A percentile compares a stretch with the other conserved stretches of the same genome.
Evolutionary conservation across 306 rosid genomes (phyloP).

Genomic region (Rosa chinensis): DNA sequence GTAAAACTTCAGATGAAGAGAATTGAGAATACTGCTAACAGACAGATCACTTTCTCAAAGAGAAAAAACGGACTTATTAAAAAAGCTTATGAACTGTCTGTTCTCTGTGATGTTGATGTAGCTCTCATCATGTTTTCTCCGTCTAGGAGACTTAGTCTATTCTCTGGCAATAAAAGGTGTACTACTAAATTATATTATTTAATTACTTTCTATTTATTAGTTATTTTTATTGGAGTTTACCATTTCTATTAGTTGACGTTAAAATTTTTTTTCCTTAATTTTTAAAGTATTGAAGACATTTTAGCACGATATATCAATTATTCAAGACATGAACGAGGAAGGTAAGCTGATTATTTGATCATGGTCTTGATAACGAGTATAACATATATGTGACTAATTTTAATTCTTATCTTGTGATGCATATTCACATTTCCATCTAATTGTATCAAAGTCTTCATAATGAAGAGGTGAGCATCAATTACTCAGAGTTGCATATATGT

Average conservation of each 20-base stretch:
- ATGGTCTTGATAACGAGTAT: not conserved
- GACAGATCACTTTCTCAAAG: constrained; percentile 80
- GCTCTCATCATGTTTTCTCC: constrained; percentile 72
- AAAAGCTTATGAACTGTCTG: constrained; percentile 76
- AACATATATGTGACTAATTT: not conserved
- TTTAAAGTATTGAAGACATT: constrained; percentile 59
- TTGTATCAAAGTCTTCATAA: constrained; percentile 41
- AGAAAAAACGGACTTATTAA: constrained; percentile 67
- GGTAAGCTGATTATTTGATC: constrained; percentile 27
- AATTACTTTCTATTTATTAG: not conserved
- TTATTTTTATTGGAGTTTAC: not conserved
- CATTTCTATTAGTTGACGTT: not conserved
- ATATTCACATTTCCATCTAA: constrained; percentile 9
- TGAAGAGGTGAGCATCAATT: constrained; percentile 48
- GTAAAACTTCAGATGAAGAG: constrained; percentile 69
- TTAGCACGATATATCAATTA: constrained; percentile 52
- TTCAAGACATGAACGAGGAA: constrained; percentile 40
- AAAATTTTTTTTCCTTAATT: not conserved
- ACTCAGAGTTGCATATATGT: not conserved
- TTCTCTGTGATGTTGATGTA: constrained; percentile 74
- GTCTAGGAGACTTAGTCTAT: constrained; percentile 52
- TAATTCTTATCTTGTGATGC: not conserved
- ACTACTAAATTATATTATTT: not conserved
- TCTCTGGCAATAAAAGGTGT: constrained; percentile 54
- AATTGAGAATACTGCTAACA: constrained; percentile 59